A percentile compares a stretch with the other conserved stretches of the same genome.
Conservation (phyloP, 2,329 filamentous ascomycete species). For the Aspergillus neotritici region DNA sequence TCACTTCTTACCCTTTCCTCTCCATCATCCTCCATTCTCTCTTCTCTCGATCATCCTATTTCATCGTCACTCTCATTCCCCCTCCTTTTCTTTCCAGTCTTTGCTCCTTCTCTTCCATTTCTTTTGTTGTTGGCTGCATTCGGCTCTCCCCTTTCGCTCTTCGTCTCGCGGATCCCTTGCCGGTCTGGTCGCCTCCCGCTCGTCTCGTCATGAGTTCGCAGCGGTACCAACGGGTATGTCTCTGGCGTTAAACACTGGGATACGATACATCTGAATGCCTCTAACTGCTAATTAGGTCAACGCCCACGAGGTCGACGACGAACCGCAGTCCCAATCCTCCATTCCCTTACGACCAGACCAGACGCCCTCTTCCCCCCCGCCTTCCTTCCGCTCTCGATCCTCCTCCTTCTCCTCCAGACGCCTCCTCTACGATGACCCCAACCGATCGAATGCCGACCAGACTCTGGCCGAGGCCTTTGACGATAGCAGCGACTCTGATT, state of each 20-base stretch:
- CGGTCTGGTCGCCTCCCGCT: conserved; percentile 20
- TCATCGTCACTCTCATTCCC: conserved; percentile 15
- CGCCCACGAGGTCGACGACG: conserved; percentile 40
- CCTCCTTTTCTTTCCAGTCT: conserved; percentile 10
- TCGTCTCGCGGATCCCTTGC: conserved; percentile 17
- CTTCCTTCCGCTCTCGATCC: conserved; percentile 81
- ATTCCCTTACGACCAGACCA: conserved; percentile 24
- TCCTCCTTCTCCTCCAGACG: conserved; percentile 59
- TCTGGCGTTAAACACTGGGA: conserved; percentile 17
- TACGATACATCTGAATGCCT: background rate
- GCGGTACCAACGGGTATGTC: conserved; percentile 44
- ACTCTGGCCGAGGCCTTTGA: conserved; percentile 93
- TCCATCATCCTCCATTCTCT: conserved; percentile 17
- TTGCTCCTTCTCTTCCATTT: conserved; percentile 11
- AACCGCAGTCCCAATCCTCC: conserved; percentile 27
- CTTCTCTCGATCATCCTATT: conserved; percentile 19
- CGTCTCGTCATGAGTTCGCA: conserved; percentile 46
- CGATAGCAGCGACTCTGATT: conserved; percentile 66
- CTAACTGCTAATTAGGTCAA: conserved; percentile 31
- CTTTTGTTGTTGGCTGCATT: background rate
- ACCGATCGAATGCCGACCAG: conserved; percentile 59
- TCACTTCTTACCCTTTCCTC: conserved; percentile 8
- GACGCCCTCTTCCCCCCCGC: conserved; percentile 46
- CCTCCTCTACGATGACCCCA: conserved; percentile 49
- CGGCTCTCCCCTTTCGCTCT: conserved; percentile 6